These are phyloP conservation scores for Phytophthora sp. DNA, from an alignment of 352 stramenopile genomes.

Conservation along the genomic window DNA sequence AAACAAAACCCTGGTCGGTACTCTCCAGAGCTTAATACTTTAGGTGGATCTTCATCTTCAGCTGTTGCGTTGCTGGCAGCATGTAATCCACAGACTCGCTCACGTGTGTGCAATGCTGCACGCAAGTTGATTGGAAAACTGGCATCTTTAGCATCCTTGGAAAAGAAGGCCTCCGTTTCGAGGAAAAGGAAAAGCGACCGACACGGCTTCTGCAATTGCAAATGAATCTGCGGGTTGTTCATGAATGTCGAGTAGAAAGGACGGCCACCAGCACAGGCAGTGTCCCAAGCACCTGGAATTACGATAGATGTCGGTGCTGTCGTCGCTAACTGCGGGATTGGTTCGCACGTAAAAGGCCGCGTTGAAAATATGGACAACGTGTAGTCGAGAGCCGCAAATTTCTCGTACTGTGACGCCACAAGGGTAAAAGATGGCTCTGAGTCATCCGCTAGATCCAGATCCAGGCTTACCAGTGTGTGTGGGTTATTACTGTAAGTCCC, in stretches of 20 bases:
- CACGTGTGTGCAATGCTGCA: slow-evolving; percentile 48
- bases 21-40: slow-evolving; percentile 71
- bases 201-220: slow-evolving; percentile 41
- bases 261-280: slow-evolving; percentile 53
- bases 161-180: slow-evolving; percentile 52
- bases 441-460: slow-evolving; percentile 65
- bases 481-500: slow-evolving; percentile 94
- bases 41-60: slow-evolving; percentile 17
- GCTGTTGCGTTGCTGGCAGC: slow-evolving; percentile 6
- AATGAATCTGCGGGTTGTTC: slow-evolving; percentile 81
- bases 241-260: slow-evolving; percentile 83
- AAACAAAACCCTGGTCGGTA: slow-evolving; percentile 84
- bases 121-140: slow-evolving; percentile 74
- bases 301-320: slow-evolving; percentile 46
- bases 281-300: slow-evolving; percentile 53
- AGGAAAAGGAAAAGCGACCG: slow-evolving; percentile 66
- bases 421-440: slow-evolving; percentile 80
- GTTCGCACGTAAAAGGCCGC: slow-evolving; percentile 64
- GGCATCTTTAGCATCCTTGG: slow-evolving; percentile 24
- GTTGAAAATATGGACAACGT: slow-evolving; percentile 89
- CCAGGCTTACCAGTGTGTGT: slow-evolving; percentile 89
- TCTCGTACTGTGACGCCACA: slow-evolving; percentile 93
- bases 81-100: slow-evolving; percentile 59
- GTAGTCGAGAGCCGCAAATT: slow-evolving; percentile 89
- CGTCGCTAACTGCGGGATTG: slow-evolving; percentile 51